phyloP scores from a whole-genome alignment of 2,329 filamentous ascomycete species.

The Penicillium sclerotiorum region DNA sequence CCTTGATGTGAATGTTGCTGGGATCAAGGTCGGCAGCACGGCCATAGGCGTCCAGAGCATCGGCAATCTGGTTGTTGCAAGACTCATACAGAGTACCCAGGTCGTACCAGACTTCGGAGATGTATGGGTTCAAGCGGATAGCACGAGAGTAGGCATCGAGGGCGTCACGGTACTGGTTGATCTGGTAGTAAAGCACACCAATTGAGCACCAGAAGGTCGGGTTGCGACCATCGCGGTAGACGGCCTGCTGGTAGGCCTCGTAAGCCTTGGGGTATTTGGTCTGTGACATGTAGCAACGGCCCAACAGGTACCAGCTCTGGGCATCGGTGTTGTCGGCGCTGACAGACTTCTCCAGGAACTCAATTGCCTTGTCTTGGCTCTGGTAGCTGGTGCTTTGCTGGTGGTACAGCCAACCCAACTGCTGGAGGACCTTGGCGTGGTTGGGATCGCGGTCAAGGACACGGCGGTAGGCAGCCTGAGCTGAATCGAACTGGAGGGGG shows the following conservation, averaged over 20 bases:
- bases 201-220: constrained; percentile 99
- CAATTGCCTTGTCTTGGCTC: constrained; percentile 94
- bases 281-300: constrained; percentile 98
- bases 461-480: constrained; percentile 87
- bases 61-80: constrained; percentile 97
- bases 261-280: constrained; percentile 99
- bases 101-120: constrained; percentile 99
- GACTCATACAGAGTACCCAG: constrained; percentile 95
- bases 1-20: constrained; percentile 92
- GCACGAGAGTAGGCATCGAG: constrained; percentile 96
- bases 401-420: constrained; percentile 96
- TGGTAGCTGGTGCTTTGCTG: constrained; percentile 90
- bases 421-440: constrained; percentile 96
- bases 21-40: constrained; percentile 94
- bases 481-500: constrained; percentile 75
- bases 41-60: constrained; percentile 94
- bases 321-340: constrained; percentile 93
- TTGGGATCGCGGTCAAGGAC: constrained; percentile 93
- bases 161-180: constrained; percentile 98
- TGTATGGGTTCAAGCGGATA: constrained; percentile 95
- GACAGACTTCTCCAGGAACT: constrained; percentile 96
- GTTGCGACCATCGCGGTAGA: constrained; percentile 95
- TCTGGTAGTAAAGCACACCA: constrained; percentile 97
- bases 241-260: constrained; percentile 96
- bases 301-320: constrained; percentile 97